Conservation (phyloP, 352 stramenopile genomes). For the Pythium phragmiticola region DNA sequence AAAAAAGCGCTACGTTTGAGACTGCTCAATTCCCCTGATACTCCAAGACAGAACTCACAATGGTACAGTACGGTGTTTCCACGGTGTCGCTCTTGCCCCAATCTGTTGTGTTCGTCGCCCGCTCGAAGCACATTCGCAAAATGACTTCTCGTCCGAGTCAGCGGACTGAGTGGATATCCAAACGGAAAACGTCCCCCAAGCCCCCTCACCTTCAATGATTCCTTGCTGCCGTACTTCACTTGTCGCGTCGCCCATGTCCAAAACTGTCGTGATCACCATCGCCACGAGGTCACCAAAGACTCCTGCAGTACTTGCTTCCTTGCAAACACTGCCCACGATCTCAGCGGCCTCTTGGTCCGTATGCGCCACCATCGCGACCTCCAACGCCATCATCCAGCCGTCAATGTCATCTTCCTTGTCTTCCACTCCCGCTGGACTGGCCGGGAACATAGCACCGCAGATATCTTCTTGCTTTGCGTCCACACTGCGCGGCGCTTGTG, state of each 20-base stretch:
- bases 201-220: slow-evolving; percentile 8
- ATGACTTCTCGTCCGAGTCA: slow-evolving; percentile 3
- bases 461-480: neutral
- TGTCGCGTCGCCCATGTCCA: slow-evolving; percentile 6
- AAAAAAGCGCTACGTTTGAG: neutral
- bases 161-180: neutral
- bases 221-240: neutral
- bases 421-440: slow-evolving; percentile 1
- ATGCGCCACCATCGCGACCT: slow-evolving; percentile 8
- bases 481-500: neutral
- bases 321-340: slow-evolving; percentile 5
- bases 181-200: neutral
- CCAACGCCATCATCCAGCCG: slow-evolving; percentile 1
- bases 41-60: slow-evolving; percentile 8
- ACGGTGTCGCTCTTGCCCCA: neutral
- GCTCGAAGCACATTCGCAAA: slow-evolving; percentile 16
- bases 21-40: neutral
- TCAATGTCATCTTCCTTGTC: neutral
- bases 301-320: slow-evolving; percentile 7
- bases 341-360: slow-evolving; percentile 4
- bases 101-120: neutral
- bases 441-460: neutral
- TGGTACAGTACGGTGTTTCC: slow-evolving; percentile 6
- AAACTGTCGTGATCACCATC: slow-evolving; percentile 7
- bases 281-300: slow-evolving; percentile 17